Evolutionary conservation across 768 basidiomycete genomes (phyloP).

Genomic region (Sporobolomyces pararoseus): DNA sequence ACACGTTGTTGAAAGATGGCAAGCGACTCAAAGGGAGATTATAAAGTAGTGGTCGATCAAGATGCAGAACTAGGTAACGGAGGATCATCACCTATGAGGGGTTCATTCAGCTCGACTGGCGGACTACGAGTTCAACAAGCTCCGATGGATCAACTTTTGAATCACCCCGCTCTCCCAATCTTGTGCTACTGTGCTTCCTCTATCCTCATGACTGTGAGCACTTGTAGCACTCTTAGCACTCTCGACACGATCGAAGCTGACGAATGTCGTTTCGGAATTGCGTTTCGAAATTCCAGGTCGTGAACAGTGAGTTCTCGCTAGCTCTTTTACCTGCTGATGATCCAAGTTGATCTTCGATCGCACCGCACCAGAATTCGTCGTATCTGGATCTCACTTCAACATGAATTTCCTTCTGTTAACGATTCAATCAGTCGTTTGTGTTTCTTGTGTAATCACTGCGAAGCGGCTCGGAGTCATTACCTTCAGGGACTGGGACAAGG

Average conservation of each 20-base stretch:
- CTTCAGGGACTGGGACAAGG: conserved; percentile 73
- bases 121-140: neutral
- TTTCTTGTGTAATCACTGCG: conserved; percentile 65
- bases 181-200: conserved; percentile 85
- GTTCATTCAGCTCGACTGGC: conserved; percentile 1
- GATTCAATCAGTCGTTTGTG: conserved; percentile 85
- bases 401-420: conserved; percentile 95
- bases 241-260: neutral
- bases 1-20: neutral
- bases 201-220: conserved; percentile 82
- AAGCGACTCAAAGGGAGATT: conserved; percentile 27
- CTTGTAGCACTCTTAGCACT: neutral
- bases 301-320: conserved; percentile 2
- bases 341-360: neutral
- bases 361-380: conserved; percentile 83
- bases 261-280: neutral
- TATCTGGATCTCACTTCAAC: conserved; percentile 84
- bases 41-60: conserved; percentile 36
- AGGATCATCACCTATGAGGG: neutral
- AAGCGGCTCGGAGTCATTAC: conserved; percentile 75
- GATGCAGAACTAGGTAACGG: conserved; percentile 7
- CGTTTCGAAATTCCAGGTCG: conserved; percentile 7
- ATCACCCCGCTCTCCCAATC: conserved; percentile 59
- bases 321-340: neutral
- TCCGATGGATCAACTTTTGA: neutral